Base-by-base conservation (phyloP, 2,329 filamentous ascomycete species). In the Penicillium decumbens region DNA sequence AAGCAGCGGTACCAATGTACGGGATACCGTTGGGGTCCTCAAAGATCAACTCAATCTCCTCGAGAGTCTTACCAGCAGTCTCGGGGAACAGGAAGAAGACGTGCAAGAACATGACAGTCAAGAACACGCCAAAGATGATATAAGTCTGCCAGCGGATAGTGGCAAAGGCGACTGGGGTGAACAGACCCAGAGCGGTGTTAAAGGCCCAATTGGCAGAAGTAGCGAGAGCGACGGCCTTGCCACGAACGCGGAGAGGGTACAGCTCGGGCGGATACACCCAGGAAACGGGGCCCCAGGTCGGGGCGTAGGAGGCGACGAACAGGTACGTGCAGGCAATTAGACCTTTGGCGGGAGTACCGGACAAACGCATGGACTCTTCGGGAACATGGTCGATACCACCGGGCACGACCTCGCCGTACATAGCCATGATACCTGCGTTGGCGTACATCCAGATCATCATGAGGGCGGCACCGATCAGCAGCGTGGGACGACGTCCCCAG, bases 11-110 rank as follows among this genome's bases (percentile, higher is more conserved):
- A 50, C 69, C 69, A 23, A 72, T 66, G 50, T 68, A 68, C 23
- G 61, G 64, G 33, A 66, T 59, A 15, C 68, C 68, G 33, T 61
- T 51, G 13, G 67, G 65, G 27, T 69, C 66, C 30, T 66, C 67
- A 61, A 90, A 90, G 55, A 90, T 83, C 5, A 82, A 80, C 57
- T 87, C 85, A 65, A 88, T 84, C 67, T 90, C 85, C 65, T 91
- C 87, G 0, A 90, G 79, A 0, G 84, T 85, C 70, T 82, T 87
- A 10, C 85, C 85, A 35, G 58, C 60, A 3, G 65, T 67, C 52
- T 68, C 65, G 2, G 65, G 64, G 43, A 63, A 67, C 15, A 48
- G 38, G 48, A 65, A 70, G 49, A 68, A 67, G 49, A 66, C 66
- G 40, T 65, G 59, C 8, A 62, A 49, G 10, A 62, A 35, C 43